phyloP scores from a whole-genome alignment of 768 basidiomycete genomes.

The Amylocystis lapponica region DNA sequence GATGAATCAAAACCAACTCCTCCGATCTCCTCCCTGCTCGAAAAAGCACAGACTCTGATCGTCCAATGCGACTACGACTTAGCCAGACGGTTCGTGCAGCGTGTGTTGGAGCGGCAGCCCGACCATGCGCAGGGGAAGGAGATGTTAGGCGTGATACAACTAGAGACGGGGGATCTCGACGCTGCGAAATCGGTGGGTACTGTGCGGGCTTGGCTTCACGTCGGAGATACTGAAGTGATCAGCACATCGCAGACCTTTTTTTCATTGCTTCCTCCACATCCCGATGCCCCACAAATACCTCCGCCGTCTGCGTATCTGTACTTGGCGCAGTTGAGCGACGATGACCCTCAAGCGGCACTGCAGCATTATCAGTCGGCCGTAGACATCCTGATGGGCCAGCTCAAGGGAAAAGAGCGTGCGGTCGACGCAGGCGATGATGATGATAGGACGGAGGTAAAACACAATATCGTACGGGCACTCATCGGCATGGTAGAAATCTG shows the following conservation, averaged over 20 bases:
- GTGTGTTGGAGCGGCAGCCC: constrained; percentile 61
- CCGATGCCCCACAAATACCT: constrained; percentile 52
- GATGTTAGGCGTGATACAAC: constrained; percentile 70
- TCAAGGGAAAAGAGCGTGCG: constrained; percentile 71
- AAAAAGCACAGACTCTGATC: constrained; percentile 77
- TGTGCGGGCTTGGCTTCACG: not conserved
- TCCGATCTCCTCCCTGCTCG: constrained; percentile 47
- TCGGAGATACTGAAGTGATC: constrained; percentile 2
- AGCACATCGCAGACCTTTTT: constrained; percentile 48
- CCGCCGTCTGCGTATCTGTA: constrained; percentile 80
- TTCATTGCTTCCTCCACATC: constrained; percentile 54
- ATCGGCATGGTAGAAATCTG: constrained; percentile 91
- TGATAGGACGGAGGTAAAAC: constrained; percentile 56
- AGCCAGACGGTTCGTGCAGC: constrained; percentile 63
- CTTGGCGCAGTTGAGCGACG: constrained; percentile 79
- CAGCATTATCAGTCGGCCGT: constrained; percentile 78
- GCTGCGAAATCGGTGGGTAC: constrained; percentile 58
- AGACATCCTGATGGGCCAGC: constrained; percentile 56
- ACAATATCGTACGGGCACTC: constrained; percentile 70
- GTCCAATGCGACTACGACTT: constrained; percentile 83
- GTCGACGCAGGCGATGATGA: constrained; percentile 27
- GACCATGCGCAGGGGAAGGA: constrained; percentile 67
- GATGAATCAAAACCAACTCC: constrained; percentile 25
- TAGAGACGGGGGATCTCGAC: constrained; percentile 76
- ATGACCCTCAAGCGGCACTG: constrained; percentile 68